phyloP scores from a whole-genome alignment of 1,284 basidiomycete species.

The Omphalotus olearius region DNA sequence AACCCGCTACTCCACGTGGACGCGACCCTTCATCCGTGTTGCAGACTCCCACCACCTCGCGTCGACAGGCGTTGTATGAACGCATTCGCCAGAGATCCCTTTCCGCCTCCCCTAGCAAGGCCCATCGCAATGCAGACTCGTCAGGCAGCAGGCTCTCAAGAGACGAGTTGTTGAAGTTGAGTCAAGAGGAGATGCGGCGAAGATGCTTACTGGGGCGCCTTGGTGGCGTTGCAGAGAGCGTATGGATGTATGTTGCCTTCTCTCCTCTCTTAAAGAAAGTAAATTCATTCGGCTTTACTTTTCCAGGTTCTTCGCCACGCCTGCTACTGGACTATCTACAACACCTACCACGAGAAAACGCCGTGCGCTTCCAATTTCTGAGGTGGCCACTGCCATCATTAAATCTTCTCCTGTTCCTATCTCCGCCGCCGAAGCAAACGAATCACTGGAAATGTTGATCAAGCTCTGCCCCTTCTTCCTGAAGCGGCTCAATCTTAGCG shows the following conservation, averaged over 20 bases:
- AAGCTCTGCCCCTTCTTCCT: conserved; percentile 77
- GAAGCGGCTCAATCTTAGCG: conserved; percentile 52
- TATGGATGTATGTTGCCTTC: conserved; percentile 63
- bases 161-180: conserved; percentile 64
- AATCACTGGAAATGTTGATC: conserved; percentile 62
- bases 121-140: conserved; percentile 32
- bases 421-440: conserved; percentile 68
- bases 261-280: background rate
- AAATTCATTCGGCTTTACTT: conserved; percentile 7
- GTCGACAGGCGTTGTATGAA: conserved; percentile 73
- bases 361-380: conserved; percentile 56
- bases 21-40: conserved; percentile 49
- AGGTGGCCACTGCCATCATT: conserved; percentile 61
- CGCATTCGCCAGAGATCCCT: conserved; percentile 69
- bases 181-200: conserved; percentile 71
- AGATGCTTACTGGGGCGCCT: conserved; percentile 74
- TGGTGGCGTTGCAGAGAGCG: conserved; percentile 72
- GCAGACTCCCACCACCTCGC: conserved; percentile 65
- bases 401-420: conserved; percentile 78
- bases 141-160: conserved; percentile 44
- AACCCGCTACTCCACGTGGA: conserved; percentile 61
- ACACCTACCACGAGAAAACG: conserved; percentile 60
- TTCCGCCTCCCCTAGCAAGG: conserved; percentile 61
- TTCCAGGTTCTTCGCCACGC: conserved; percentile 62
- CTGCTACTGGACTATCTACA: conserved; percentile 36